These are phyloP conservation scores for Turnera subulata DNA, from an alignment of 345 rosid species.

Conservation along the genomic window DNA sequence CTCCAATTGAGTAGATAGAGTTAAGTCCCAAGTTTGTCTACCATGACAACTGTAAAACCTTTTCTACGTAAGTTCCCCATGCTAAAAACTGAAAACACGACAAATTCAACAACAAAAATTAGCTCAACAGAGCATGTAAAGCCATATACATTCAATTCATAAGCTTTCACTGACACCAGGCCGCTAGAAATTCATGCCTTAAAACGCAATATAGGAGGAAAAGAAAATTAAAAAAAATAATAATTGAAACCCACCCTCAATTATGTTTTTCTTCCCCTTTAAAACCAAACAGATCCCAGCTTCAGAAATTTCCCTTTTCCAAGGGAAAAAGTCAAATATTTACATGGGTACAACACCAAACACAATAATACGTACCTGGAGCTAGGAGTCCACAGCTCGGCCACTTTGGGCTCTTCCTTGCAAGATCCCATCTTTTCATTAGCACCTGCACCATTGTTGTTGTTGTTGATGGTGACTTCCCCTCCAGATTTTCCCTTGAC, in stretches of 20 bases:
- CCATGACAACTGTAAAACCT: no score
- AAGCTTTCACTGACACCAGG: no score
- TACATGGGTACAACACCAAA: neutral
- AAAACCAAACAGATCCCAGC: neutral
- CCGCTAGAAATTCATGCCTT: no score
- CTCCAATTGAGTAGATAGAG: no score
- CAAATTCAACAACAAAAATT: no score
- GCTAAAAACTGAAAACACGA: no score
- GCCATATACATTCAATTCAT: no score
- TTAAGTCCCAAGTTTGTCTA: no score
- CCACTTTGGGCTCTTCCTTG: neutral
- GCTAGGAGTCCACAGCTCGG: neutral
- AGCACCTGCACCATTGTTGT: conserved; percentile 1
- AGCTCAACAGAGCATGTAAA: no score
- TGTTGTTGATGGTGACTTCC: neutral
- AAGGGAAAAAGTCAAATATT: neutral
- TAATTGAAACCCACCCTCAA: neutral
- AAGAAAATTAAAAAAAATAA: neutral
- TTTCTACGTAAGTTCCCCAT: no score
- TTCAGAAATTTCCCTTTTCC: neutral
- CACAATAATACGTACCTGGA: conserved; percentile 1
- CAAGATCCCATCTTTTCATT: conserved; percentile 1
- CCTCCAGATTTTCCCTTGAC: conserved; percentile 18
- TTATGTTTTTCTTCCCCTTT: neutral
- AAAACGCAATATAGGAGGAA: no score